Evolutionary conservation across 495 filamentous ascomycete genomes (phyloP).

Genomic region (Aspergillus heteromorphus): DNA sequence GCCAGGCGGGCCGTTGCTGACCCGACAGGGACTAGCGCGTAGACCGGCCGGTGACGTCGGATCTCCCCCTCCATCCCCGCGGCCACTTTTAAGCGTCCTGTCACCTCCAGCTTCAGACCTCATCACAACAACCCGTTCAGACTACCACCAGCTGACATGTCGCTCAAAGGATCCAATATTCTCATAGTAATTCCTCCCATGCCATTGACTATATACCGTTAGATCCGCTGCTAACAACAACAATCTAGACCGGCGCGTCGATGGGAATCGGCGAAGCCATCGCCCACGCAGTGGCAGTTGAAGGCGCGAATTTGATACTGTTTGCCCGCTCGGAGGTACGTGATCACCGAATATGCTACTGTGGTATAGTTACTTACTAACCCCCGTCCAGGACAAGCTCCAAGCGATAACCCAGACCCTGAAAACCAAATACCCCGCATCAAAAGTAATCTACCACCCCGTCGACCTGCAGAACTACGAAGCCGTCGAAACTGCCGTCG

Average conservation of each 20-base stretch:
- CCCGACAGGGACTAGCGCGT: too few relatives aligned
- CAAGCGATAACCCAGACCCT: slow-evolving; percentile 9
- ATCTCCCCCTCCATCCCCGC: too few relatives aligned
- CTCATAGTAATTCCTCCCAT: neutral
- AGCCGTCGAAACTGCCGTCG: slow-evolving; percentile 21
- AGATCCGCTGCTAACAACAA: neutral
- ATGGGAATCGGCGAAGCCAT: slow-evolving; percentile 34
- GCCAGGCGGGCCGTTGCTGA: too few relatives aligned
- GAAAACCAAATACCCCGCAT: slow-evolving; percentile 1
- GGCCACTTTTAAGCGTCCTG: too few relatives aligned
- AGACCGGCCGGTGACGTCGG: too few relatives aligned
- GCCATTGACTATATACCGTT: neutral
- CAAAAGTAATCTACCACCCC: slow-evolving; percentile 12
- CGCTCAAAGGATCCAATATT: neutral
- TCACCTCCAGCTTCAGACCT: too few relatives aligned
- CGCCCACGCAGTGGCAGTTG: slow-evolving; percentile 13
- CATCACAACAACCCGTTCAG: too few relatives aligned
- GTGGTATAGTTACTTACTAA: too few relatives aligned
- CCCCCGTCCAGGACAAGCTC: slow-evolving; percentile 22
- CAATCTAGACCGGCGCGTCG: slow-evolving; percentile 21
- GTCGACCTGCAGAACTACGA: slow-evolving; percentile 24
- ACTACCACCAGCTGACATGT: neutral
- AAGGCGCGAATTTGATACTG: slow-evolving; percentile 21
- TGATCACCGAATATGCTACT: too few relatives aligned
- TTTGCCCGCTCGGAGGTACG: slow-evolving; percentile 12